These are phyloP conservation scores for Lasiodiplodia citricola DNA, from an alignment of 2,329 filamentous ascomycete species.

Conservation along the genomic window DNA sequence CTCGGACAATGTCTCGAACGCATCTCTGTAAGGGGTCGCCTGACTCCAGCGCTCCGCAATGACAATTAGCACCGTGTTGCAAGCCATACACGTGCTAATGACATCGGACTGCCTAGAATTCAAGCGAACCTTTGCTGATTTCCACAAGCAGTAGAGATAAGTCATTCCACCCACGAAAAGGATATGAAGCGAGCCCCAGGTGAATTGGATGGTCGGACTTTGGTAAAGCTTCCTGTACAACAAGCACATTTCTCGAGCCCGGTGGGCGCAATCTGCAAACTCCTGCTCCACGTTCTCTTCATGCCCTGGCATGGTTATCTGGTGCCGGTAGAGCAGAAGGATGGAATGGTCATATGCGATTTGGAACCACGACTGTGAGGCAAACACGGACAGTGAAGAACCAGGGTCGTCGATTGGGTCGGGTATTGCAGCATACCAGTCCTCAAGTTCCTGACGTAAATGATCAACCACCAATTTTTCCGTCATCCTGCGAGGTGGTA, in stretches of 20 bases:
- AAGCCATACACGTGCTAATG: slow-evolving; percentile 43
- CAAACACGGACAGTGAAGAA: slow-evolving; percentile 38
- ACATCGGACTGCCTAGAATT: slow-evolving; percentile 30
- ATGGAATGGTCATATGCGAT: slow-evolving; percentile 49
- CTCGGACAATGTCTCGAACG: slow-evolving; percentile 31
- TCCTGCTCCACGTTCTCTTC: slow-evolving; percentile 24
- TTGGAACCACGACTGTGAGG: slow-evolving; percentile 46
- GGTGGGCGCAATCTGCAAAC: slow-evolving; percentile 29
- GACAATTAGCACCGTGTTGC: slow-evolving; percentile 43
- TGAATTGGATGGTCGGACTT: slow-evolving; percentile 37
- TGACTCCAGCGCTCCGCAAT: slow-evolving; percentile 44
- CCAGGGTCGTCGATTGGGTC: slow-evolving; percentile 19
- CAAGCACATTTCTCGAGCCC: slow-evolving; percentile 39
- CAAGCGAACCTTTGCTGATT: slow-evolving; percentile 29
- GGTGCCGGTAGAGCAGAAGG: slow-evolving; percentile 45
- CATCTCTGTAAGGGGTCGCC: slow-evolving; percentile 42
- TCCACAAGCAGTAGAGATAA: slow-evolving; percentile 44
- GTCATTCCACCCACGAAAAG: slow-evolving; percentile 45
- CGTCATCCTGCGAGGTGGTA: neutral
- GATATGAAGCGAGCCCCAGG: slow-evolving; percentile 41
- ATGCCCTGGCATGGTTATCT: slow-evolving; percentile 18
- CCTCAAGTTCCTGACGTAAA: slow-evolving; percentile 34
- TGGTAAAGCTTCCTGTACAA: slow-evolving; percentile 45
- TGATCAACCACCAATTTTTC: slow-evolving; percentile 30
- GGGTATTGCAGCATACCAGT: slow-evolving; percentile 33